Conservation (phyloP, 192 early-diverging fungal genomes). For the Rhizophagus sp. region DNA sequence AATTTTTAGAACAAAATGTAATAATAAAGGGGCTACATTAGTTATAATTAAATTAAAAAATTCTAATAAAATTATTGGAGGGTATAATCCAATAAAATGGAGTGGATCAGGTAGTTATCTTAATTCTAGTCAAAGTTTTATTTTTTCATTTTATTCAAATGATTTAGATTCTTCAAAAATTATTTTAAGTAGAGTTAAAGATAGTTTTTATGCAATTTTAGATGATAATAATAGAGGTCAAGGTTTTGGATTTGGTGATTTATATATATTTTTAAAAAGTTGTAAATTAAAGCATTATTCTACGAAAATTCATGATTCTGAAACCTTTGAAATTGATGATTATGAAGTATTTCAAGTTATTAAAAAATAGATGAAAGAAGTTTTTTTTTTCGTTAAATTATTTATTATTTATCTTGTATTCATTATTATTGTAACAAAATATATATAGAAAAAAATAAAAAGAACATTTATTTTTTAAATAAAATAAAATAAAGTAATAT, state of each 20-base stretch:
- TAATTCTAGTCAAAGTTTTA: neutral
- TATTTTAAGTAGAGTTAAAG: neutral
- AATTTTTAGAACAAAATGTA: conserved; percentile 9
- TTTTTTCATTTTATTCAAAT: neutral
- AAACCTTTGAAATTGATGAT: conserved; percentile 9
- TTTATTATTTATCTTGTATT: too few relatives aligned
- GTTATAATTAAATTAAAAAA: neutral
- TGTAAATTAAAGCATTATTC: neutral
- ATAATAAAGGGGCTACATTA: conserved; percentile 9
- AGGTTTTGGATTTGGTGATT: conserved; percentile 1
- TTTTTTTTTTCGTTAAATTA: too few relatives aligned
- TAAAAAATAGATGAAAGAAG: neutral
- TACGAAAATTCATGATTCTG: neutral
- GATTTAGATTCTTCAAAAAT: neutral
- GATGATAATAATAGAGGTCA: neutral
- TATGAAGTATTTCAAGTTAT: conserved; percentile 28
- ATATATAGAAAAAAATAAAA: too few relatives aligned
- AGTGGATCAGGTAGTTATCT: neutral
- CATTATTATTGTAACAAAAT: too few relatives aligned
- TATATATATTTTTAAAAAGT: neutral
- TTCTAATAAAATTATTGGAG: conserved; percentile 2
- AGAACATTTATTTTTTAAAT: too few relatives aligned
- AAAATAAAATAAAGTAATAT: too few relatives aligned
- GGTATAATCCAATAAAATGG: conserved; percentile 5
- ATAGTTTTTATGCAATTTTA: neutral